phyloP scores from a whole-genome alignment of 441 rosid genomes.

The Corymbia calophylla region DNA sequence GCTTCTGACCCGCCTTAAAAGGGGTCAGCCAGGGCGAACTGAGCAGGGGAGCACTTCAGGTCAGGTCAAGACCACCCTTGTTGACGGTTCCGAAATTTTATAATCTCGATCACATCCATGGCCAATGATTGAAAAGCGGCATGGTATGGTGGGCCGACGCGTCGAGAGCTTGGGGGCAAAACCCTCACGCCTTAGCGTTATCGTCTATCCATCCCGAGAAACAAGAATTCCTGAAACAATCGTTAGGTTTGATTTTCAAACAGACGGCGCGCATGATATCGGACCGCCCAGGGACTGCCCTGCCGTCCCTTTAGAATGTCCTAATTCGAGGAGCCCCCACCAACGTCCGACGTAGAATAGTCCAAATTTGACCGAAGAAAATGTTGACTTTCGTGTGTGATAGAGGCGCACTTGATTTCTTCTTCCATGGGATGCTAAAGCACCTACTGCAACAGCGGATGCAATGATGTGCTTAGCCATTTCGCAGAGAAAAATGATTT shows the following conservation, averaged over 20 bases:
- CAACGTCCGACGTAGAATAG: not conserved
- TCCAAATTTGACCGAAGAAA: not conserved
- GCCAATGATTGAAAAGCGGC: not conserved
- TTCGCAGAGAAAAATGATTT: fast-evolving
- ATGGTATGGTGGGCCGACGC: not conserved
- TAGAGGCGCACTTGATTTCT: not conserved
- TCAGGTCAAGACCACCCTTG: not conserved
- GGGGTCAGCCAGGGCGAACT: not conserved
- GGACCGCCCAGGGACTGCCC: not conserved
- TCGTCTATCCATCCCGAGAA: not conserved
- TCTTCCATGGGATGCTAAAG: not conserved
- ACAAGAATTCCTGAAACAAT: not conserved
- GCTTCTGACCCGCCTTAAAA: too few relatives aligned
- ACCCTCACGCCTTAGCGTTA: not conserved
- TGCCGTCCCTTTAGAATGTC: not conserved
- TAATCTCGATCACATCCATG: not conserved
- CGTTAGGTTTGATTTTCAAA: not conserved
- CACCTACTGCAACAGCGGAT: not conserved
- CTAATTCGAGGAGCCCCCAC: not conserved
- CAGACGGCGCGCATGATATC: not conserved
- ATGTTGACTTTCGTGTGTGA: not conserved
- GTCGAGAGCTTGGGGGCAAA: not conserved
- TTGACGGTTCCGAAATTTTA: not conserved
- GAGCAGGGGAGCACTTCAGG: not conserved
- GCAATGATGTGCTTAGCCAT: not conserved